Evolutionary conservation across 495 filamentous ascomycete genomes (phyloP).

Genomic region (Aspergillus incahuasiensis): DNA sequence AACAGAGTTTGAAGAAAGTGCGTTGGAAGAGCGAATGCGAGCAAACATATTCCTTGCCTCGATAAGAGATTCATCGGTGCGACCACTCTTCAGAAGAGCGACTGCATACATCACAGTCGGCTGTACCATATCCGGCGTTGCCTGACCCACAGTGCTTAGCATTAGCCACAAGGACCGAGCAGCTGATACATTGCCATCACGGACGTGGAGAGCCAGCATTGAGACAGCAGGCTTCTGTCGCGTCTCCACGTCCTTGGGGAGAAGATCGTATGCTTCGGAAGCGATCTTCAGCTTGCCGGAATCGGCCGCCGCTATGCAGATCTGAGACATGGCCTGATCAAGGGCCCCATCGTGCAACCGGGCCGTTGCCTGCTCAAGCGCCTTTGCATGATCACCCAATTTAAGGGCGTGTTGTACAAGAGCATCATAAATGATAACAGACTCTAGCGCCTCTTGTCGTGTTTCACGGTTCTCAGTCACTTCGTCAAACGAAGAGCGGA

Average conservation of each 20-base stretch:
- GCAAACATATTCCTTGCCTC: constrained; percentile 79
- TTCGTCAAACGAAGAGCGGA: constrained; percentile 55
- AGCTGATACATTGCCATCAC: constrained; percentile 67
- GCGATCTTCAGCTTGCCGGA: constrained; percentile 66
- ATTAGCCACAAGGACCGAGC: constrained; percentile 74
- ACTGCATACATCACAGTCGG: constrained; percentile 82
- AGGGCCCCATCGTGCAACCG: constrained; percentile 45
- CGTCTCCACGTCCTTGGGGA: constrained; percentile 45
- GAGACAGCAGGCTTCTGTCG: constrained; percentile 68
- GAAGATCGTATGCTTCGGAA: constrained; percentile 57
- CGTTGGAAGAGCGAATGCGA: constrained; percentile 56
- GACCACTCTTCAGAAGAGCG: constrained; percentile 73
- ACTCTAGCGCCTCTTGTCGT: constrained; percentile 55
- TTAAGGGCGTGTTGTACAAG: constrained; percentile 69
- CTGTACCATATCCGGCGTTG: constrained; percentile 68
- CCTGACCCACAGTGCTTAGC: constrained; percentile 55
- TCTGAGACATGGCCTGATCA: constrained; percentile 51
- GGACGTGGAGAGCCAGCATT: constrained; percentile 78
- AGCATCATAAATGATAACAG: constrained; percentile 64
- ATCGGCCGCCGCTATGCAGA: constrained; percentile 73
- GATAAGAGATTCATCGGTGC: constrained; percentile 68
- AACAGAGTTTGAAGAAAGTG: constrained; percentile 29
- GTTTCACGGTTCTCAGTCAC: constrained; percentile 50
- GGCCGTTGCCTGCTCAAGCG: constrained; percentile 58
- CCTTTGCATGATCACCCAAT: constrained; percentile 58